Percentiles rank a stretch among this genome's conserved stretches.
Conservation (phyloP, 2,329 filamentous ascomycete species). For the Hypoxylon sp. region DNA sequence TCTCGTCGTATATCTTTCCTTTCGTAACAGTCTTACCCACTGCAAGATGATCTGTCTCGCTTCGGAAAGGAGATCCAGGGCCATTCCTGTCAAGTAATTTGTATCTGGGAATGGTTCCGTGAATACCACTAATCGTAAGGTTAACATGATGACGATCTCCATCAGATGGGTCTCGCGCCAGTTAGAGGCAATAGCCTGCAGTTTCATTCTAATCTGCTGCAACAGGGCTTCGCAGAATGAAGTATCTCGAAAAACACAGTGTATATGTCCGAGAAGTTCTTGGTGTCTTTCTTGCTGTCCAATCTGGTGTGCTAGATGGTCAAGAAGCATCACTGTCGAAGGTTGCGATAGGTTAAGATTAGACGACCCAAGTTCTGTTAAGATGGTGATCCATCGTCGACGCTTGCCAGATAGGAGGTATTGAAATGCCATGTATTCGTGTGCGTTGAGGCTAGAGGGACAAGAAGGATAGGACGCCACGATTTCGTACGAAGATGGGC, state of each 20-base stretch:
- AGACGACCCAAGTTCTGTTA: conserved; percentile 66
- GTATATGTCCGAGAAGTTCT: conserved; percentile 61
- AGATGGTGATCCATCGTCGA: conserved; percentile 65
- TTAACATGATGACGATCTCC: conserved; percentile 68
- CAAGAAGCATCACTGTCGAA: conserved; percentile 64
- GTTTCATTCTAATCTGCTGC: conserved; percentile 59
- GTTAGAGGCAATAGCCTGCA: conserved; percentile 66
- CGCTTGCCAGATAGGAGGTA: conserved; percentile 61
- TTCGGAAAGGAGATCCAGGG: conserved; percentile 56
- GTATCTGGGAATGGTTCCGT: conserved; percentile 22
- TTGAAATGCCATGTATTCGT: conserved; percentile 69
- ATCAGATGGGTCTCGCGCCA: conserved; percentile 73
- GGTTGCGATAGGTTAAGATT: conserved; percentile 73
- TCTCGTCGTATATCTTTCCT: conserved; percentile 59
- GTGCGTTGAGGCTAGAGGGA: conserved; percentile 61
- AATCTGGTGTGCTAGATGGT: conserved; percentile 67
- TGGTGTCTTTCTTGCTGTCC: conserved; percentile 61
- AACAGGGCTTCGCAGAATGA: conserved; percentile 65
- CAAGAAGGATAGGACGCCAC: conserved; percentile 65
- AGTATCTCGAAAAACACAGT: conserved; percentile 65
- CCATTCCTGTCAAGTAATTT: conserved; percentile 26
- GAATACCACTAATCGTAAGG: conserved; percentile 58
- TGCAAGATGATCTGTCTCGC: conserved; percentile 60
- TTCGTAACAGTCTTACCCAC: conserved; percentile 66
- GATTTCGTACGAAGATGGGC: conserved; percentile 68